Conservation (phyloP, 805 yeast genomes). For the Komagataella pseudopastoris region DNA sequence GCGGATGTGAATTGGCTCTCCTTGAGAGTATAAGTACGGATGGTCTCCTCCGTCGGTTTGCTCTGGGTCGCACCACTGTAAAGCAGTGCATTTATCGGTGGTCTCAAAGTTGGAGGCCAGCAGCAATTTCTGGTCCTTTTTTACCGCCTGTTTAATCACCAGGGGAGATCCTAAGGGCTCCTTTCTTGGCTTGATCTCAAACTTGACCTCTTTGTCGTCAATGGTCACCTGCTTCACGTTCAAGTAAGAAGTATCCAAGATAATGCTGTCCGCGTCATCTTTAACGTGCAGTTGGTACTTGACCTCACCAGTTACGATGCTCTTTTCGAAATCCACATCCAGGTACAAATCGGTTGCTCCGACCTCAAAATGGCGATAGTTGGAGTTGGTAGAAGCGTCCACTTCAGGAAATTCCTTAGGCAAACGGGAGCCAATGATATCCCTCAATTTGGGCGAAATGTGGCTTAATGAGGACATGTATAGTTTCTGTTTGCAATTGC, state of each 20-base stretch:
- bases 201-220: slow-evolving; percentile 21
- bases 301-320: slow-evolving; percentile 43
- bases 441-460: slow-evolving; percentile 3
- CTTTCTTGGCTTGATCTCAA: slow-evolving; percentile 22
- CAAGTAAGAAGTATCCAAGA: slow-evolving; percentile 60
- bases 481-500: neutral
- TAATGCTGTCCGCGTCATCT: slow-evolving; percentile 20
- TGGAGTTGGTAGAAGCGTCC: slow-evolving; percentile 74
- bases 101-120: slow-evolving; percentile 24
- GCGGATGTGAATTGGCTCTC: slow-evolving; percentile 87
- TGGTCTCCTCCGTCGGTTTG: slow-evolving; percentile 60
- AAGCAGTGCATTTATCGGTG: slow-evolving; percentile 65
- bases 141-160: slow-evolving; percentile 11
- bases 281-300: slow-evolving; percentile 25
- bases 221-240: slow-evolving; percentile 29
- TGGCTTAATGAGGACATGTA: slow-evolving; percentile 2
- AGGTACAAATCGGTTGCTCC: slow-evolving; percentile 37
- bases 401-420: slow-evolving; percentile 34
- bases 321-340: slow-evolving; percentile 38
- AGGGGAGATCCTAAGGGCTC: slow-evolving; percentile 54
- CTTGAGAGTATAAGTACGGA: slow-evolving; percentile 74
- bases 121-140: slow-evolving; percentile 5
- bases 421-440: slow-evolving; percentile 14
- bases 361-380: slow-evolving; percentile 42
- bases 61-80: slow-evolving; percentile 69